These are phyloP conservation scores for Boletus insuetus DNA, from an alignment of 768 basidiomycete genomes.

Conservation along the genomic window DNA sequence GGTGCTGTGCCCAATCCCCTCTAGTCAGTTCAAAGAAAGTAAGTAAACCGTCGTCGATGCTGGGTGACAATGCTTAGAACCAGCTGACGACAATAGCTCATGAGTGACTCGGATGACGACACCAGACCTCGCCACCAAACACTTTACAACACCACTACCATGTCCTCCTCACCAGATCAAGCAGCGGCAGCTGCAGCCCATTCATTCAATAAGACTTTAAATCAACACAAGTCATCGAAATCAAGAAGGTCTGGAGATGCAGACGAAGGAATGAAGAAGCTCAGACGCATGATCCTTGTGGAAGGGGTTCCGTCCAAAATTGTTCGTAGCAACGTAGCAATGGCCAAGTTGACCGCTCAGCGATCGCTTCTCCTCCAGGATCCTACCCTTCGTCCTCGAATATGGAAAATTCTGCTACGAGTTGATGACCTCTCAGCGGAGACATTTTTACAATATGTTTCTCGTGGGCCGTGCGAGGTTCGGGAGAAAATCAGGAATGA, in stretches of 20 bases:
- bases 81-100: constrained; percentile 1
- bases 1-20: constrained; percentile 6
- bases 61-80: background rate
- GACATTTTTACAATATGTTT: constrained; percentile 73
- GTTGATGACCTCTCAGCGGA: constrained; percentile 78
- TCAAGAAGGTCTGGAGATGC: constrained; percentile 61
- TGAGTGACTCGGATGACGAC: background rate
- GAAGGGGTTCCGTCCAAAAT: constrained; percentile 82
- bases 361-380: constrained; percentile 46
- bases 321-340: constrained; percentile 43
- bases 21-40: background rate
- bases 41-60: background rate
- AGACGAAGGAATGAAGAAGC: constrained; percentile 82
- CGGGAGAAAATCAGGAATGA: constrained; percentile 94
- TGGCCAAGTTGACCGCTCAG: background rate
- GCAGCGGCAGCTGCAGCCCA: constrained; percentile 49
- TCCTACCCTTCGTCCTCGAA: constrained; percentile 77
- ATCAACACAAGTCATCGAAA: constrained; percentile 67
- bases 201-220: constrained; percentile 79
- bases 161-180: constrained; percentile 25
- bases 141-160: constrained; percentile 7
- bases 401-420: constrained; percentile 93
- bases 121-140: constrained; percentile 2
- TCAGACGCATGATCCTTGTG: constrained; percentile 83
- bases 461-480: constrained; percentile 82